Conservation (phyloP, 2,329 filamentous ascomycete species). For the Stemphylium beticola region DNA sequence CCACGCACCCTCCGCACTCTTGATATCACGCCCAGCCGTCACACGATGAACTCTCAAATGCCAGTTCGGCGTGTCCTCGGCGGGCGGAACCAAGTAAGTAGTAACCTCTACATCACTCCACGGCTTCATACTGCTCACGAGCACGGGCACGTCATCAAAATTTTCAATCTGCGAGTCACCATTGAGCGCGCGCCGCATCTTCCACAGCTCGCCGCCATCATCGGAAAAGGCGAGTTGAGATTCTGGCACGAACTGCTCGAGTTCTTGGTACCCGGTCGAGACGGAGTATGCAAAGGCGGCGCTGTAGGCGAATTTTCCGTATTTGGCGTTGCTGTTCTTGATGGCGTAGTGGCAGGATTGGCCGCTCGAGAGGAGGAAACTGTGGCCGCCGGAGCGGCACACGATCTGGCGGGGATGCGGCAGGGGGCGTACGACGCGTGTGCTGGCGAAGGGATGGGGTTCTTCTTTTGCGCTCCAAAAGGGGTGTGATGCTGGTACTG, state of each 20-base stretch:
- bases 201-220: slow-evolving; percentile 80
- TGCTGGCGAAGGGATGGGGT: slow-evolving; percentile 59
- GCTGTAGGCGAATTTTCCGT: slow-evolving; percentile 79
- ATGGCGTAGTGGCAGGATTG: slow-evolving; percentile 84
- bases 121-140: slow-evolving; percentile 74
- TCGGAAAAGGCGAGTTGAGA: slow-evolving; percentile 78
- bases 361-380: slow-evolving; percentile 73
- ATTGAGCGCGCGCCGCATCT: slow-evolving; percentile 71
- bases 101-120: slow-evolving; percentile 71
- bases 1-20: slow-evolving; percentile 77
- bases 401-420: slow-evolving; percentile 76
- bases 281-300: slow-evolving; percentile 79
- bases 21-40: slow-evolving; percentile 64
- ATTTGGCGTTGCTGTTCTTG: slow-evolving; percentile 82
- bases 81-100: slow-evolving; percentile 70
- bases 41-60: slow-evolving; percentile 71
- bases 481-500: slow-evolving; percentile 70
- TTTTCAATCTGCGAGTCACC: slow-evolving; percentile 66
- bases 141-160: slow-evolving; percentile 61
- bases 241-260: slow-evolving; percentile 78
- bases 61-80: slow-evolving; percentile 65
- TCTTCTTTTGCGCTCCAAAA: slow-evolving; percentile 77
- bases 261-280: slow-evolving; percentile 74
- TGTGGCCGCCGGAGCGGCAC: slow-evolving; percentile 73
- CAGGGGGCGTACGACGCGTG: slow-evolving; percentile 67